A percentile compares a stretch with the other conserved stretches of the same genome.
phyloP scores from a whole-genome alignment of 257 asterid genomes.

The Solanum megistacrolobum region DNA sequence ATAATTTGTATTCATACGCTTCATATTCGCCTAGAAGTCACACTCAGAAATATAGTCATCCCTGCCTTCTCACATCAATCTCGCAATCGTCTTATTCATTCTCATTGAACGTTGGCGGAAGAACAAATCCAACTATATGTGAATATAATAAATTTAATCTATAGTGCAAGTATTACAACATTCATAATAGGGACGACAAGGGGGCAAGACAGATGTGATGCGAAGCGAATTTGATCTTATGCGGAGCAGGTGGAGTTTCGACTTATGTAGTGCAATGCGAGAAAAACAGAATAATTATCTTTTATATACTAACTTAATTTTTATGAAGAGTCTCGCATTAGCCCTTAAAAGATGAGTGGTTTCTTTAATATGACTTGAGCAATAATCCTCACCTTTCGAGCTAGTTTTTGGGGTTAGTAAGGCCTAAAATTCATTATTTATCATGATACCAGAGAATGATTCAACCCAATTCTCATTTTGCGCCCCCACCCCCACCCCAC shows the following conservation, averaged over 20 bases:
- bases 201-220: neutral
- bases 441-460: neutral
- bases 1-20: neutral
- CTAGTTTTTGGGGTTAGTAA: neutral
- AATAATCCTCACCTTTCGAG: neutral
- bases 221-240: neutral
- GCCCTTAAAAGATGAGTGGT: neutral
- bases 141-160: neutral
- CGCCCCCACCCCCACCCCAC: neutral
- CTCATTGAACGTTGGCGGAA: neutral
- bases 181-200: neutral
- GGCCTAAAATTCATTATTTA: neutral
- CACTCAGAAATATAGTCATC: too few species aligned
- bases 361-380: neutral
- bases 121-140: neutral
- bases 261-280: neutral
- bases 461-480: neutral
- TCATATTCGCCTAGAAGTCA: too few species aligned
- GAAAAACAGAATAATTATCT: neutral
- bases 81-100: too few species aligned
- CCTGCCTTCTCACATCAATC: neutral
- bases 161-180: neutral
- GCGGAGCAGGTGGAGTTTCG: neutral
- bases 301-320: too few species aligned
- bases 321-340: too few species aligned